A percentile compares a stretch with the other conserved stretches of the same genome.
These are phyloP conservation scores for Plantago coronopus DNA, from an alignment of 305 asterid species.

Conservation along the genomic window DNA sequence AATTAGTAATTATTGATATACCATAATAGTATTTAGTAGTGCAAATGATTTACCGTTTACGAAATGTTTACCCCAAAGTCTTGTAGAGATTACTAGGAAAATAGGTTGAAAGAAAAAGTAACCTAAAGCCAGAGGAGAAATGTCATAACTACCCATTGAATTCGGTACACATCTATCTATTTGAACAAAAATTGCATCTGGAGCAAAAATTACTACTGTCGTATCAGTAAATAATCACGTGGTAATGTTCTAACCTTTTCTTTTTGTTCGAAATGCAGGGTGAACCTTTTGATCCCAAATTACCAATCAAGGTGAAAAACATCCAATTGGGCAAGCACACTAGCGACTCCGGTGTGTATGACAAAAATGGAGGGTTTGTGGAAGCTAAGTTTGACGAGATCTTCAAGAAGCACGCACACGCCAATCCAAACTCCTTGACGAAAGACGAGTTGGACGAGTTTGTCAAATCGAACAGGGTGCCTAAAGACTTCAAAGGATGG, in stretches of 20 bases:
- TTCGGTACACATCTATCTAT: too few relatives aligned
- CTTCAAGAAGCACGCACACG: slow-evolving; percentile 43
- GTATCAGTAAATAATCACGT: too few relatives aligned
- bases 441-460: slow-evolving; percentile 43
- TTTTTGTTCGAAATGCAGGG: slow-evolving; percentile 39
- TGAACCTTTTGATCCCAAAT: slow-evolving; percentile 40
- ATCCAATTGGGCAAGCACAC: slow-evolving; percentile 56
- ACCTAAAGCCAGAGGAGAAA: too few relatives aligned
- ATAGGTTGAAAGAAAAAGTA: too few relatives aligned
- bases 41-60: too few relatives aligned
- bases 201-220: too few relatives aligned
- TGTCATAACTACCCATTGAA: too few relatives aligned
- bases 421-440: slow-evolving; percentile 45
- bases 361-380: slow-evolving; percentile 66
- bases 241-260: not conserved
- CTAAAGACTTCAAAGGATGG: slow-evolving; percentile 64
- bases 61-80: too few relatives aligned
- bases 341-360: slow-evolving; percentile 76
- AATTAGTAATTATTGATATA: too few relatives aligned
- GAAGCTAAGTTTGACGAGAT: slow-evolving; percentile 58
- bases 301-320: slow-evolving; percentile 71
- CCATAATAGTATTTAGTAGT: too few relatives aligned
- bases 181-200: too few relatives aligned
- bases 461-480: slow-evolving; percentile 57
- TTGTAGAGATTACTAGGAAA: too few relatives aligned